Evolutionary conservation across 345 rosid genomes (phyloP).

Genomic region (Crucihimalaya himalaica): DNA sequence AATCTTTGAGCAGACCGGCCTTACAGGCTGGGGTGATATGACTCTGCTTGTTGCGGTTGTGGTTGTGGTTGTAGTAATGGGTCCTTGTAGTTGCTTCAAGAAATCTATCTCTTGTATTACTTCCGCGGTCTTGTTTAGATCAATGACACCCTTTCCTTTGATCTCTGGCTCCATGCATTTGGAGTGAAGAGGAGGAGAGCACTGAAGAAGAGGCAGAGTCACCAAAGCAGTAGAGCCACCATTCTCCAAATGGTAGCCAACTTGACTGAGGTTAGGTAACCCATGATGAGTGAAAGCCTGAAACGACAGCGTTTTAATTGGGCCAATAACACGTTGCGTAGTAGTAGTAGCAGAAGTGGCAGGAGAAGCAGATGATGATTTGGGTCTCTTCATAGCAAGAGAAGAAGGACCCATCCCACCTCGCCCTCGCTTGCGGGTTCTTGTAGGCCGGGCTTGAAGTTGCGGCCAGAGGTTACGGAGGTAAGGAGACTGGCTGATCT

Average conservation of each 20-base stretch:
- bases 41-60: slow-evolving; percentile 36
- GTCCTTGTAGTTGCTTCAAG: slow-evolving; percentile 58
- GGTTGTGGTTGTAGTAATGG: slow-evolving; percentile 24
- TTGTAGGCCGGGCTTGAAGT: slow-evolving; percentile 79
- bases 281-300: slow-evolving; percentile 45
- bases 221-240: slow-evolving; percentile 51
- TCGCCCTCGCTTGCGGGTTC: slow-evolving; percentile 89
- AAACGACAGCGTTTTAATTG: slow-evolving; percentile 31
- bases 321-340: slow-evolving; percentile 23
- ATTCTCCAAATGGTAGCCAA: slow-evolving; percentile 36
- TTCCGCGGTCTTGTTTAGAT: slow-evolving; percentile 58
- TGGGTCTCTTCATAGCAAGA: slow-evolving; percentile 50
- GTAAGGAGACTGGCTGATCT: slow-evolving; percentile 75
- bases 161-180: slow-evolving; percentile 45
- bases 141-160: slow-evolving; percentile 44
- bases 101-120: slow-evolving; percentile 43
- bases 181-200: slow-evolving; percentile 48
- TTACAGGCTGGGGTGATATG: slow-evolving; percentile 68
- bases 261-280: slow-evolving; percentile 38
- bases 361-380: slow-evolving; percentile 41
- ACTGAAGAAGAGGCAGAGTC: slow-evolving; percentile 76
- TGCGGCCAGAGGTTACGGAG: slow-evolving; percentile 82
- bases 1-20: slow-evolving; percentile 81
- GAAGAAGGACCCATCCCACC: slow-evolving; percentile 51
- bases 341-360: slow-evolving; percentile 15